Percentiles rank a stretch among this genome's conserved stretches.
phyloP scores from a whole-genome alignment of 1,284 basidiomycete species.

The Cryptococcus jaspeensis region DNA sequence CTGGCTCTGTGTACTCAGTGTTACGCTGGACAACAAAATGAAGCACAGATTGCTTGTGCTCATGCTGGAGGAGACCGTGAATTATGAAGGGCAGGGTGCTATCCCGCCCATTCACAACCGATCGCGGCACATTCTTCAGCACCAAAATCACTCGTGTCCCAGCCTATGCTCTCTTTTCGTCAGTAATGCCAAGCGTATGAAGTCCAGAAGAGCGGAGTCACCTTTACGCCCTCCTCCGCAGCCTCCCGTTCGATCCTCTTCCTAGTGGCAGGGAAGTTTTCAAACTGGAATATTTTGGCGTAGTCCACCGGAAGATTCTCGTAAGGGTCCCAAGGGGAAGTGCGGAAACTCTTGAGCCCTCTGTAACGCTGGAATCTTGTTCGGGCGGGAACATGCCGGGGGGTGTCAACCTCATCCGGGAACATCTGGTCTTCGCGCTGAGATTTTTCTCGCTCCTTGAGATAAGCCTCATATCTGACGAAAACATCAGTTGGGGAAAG shows the following conservation, averaged over 20 bases:
- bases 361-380: slow-evolving; percentile 91
- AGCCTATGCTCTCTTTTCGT: slow-evolving; percentile 56
- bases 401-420: slow-evolving; percentile 98
- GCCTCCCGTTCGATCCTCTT: slow-evolving; percentile 68
- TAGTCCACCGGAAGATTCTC: slow-evolving; percentile 95
- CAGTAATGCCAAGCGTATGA: slow-evolving; percentile 2
- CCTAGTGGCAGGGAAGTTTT: slow-evolving; percentile 86
- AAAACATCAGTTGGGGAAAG: neutral
- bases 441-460: slow-evolving; percentile 56
- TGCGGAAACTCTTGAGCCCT: slow-evolving; percentile 87
- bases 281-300: slow-evolving; percentile 93
- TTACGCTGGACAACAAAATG: slow-evolving; percentile 94
- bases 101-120: slow-evolving; percentile 52
- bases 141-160: slow-evolving; percentile 75
- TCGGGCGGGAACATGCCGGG: slow-evolving; percentile 76
- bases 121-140: slow-evolving; percentile 67
- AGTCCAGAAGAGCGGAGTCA: slow-evolving; percentile 47
- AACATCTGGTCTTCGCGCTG: slow-evolving; percentile 79
- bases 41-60: slow-evolving; percentile 91
- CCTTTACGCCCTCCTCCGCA: slow-evolving; percentile 67
- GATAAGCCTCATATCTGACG: slow-evolving; percentile 66
- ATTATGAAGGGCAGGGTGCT: slow-evolving; percentile 63
- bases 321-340: slow-evolving; percentile 95
- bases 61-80: slow-evolving; percentile 86
- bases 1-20: slow-evolving; percentile 85